These are phyloP conservation scores for Malassezia yamatoensis DNA, from an alignment of 1,284 basidiomycete genomes.

Conservation along the genomic window DNA sequence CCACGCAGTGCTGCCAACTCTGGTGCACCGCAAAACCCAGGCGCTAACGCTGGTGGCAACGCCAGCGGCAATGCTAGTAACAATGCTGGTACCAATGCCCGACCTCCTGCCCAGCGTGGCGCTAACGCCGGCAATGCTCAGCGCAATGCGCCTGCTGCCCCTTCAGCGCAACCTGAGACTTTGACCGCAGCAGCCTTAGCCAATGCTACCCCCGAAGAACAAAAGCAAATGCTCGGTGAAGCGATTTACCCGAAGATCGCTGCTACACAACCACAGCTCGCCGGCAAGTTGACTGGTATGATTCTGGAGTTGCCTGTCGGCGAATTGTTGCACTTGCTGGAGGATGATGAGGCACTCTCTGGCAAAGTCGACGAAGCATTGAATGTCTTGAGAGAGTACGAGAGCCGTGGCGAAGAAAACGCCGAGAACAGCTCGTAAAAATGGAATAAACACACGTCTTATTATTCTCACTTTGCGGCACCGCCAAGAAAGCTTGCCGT, in stretches of 20 bases:
- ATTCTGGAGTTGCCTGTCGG: constrained; percentile 47
- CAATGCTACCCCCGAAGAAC: constrained; percentile 47
- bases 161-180: constrained; percentile 28
- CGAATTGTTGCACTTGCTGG: constrained; percentile 46
- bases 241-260: constrained; percentile 48
- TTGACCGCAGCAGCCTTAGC: constrained; percentile 45
- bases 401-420: constrained; percentile 25
- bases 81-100: not conserved
- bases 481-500: not conserved
- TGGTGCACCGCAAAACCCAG: constrained; percentile 27
- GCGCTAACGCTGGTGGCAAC: constrained; percentile 8
- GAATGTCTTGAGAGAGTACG: constrained; percentile 46
- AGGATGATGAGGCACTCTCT: constrained; percentile 44
- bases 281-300: constrained; percentile 48
- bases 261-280: constrained; percentile 39
- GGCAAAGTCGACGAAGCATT: constrained; percentile 47
- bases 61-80: not conserved
- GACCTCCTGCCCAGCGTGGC: constrained; percentile 17
- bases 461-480: no score
- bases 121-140: constrained; percentile 27
- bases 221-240: constrained; percentile 49
- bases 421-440: constrained; percentile 6
- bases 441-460: not conserved
- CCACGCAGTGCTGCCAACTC: constrained; percentile 37
- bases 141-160: constrained; percentile 10